Conservation (phyloP, 805 yeast genomes). For the Starmera pachycereana region DNA sequence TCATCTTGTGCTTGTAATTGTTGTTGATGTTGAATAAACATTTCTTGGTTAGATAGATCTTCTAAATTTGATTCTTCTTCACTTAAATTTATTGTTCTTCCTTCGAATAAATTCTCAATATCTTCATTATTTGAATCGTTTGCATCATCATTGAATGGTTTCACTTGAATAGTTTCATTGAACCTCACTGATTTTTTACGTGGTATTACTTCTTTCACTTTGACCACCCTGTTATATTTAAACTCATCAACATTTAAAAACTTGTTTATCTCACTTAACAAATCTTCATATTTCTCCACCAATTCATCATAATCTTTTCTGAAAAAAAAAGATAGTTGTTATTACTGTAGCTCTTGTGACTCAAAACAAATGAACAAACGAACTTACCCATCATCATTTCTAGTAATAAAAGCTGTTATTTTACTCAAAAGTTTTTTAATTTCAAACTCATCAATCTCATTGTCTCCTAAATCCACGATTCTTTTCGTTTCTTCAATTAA, state of each 20-base stretch:
- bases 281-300: slow-evolving; percentile 10
- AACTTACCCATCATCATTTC: slow-evolving; percentile 19
- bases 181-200: slow-evolving; percentile 19
- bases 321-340: background rate
- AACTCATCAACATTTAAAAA: slow-evolving; percentile 10
- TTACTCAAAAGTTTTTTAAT: slow-evolving; percentile 13
- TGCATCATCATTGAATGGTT: slow-evolving; percentile 15
- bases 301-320: slow-evolving; percentile 18
- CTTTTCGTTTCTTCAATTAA: slow-evolving; percentile 15
- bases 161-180: slow-evolving; percentile 13
- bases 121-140: slow-evolving; percentile 4
- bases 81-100: slow-evolving; percentile 4
- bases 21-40: slow-evolving; percentile 36
- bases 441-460: slow-evolving; percentile 14
- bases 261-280: slow-evolving; percentile 5
- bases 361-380: no score
- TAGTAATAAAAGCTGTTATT: slow-evolving; percentile 14
- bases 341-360: no score
- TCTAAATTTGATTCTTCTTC: slow-evolving; percentile 6
- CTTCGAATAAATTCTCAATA: slow-evolving; percentile 12
- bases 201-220: slow-evolving; percentile 1
- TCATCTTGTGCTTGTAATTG: slow-evolving; percentile 36
- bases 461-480: slow-evolving; percentile 7
- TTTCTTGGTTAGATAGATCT: slow-evolving; percentile 23
- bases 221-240: slow-evolving; percentile 8